Evolutionary conservation across 345 rosid genomes (phyloP), one percentile per base, ranked within the genome.

Genomic region (Capsella bursapastoris): DNA sequence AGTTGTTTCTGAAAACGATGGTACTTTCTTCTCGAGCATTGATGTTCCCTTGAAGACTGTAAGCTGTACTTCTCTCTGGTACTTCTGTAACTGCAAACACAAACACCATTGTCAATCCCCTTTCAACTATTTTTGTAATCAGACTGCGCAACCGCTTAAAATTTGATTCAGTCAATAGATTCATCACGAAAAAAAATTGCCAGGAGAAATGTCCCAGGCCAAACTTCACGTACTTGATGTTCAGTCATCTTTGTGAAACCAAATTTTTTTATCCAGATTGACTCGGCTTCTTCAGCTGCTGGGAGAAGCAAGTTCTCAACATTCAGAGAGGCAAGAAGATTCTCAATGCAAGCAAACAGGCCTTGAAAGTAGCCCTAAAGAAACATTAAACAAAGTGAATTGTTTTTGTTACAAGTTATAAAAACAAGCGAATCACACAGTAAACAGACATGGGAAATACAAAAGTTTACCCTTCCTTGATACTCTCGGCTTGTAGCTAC

Each of bases 211-310:
- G 9, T 47, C 18, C 22, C 22, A 16, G 50, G 50, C 50, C 50
- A 72, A 50, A 63, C 18, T 41, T 53, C 14, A 77, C 93, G 71
- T 81, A 93, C 97, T 71, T 77, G 84, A 61, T 79, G 89, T 52
- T 85, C 89, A 4, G 78, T 78, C 84, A 90, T 84, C 83, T 77
- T 90, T 72, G 78, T 74, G 78, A 93, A 93, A 67, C 92, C 93
- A 64, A 93, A 90, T 80, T 83, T 85, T 72, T 77, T 85, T 44
- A 89, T 90, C 98, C 98, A 93, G 70, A 93, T 93, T 44, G 89
- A 84, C 81, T 86, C 87, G 0, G 98, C 96, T 79, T 89, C 93
- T 72, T 89, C 93, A 45, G 97, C 93, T 35, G 97, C 97, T 35
- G 98, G 98, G 34, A 93, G 90, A 74, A 93, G 92, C 80, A 93